Evolutionary conservation across 2,329 filamentous ascomycete species (phyloP).

Genomic region (Calonectria naviculata): DNA sequence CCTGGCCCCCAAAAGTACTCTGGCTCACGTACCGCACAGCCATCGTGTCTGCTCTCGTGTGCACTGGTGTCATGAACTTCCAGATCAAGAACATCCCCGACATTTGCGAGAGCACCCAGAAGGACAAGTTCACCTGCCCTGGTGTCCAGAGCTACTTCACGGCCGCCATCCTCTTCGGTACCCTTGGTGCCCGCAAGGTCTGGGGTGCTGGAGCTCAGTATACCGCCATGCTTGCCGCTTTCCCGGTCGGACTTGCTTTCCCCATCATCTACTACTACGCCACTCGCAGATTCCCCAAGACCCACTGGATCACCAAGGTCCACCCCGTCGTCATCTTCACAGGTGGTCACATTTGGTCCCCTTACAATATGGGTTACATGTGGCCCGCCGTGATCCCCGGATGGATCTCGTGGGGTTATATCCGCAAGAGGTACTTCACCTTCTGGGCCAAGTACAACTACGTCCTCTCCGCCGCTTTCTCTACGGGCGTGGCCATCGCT

Average conservation of each 20-base stretch:
- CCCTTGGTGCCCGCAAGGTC: slow-evolving; percentile 50
- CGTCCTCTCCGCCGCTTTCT: slow-evolving; percentile 59
- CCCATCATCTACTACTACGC: slow-evolving; percentile 51
- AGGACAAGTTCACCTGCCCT: slow-evolving; percentile 52
- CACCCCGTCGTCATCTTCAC: slow-evolving; percentile 58
- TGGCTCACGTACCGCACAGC: slow-evolving; percentile 15
- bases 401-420: slow-evolving; percentile 58
- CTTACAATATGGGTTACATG: slow-evolving; percentile 59
- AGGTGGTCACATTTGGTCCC: slow-evolving; percentile 54
- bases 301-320: slow-evolving; percentile 51
- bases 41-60: slow-evolving; percentile 48
- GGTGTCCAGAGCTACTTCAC: slow-evolving; percentile 52
- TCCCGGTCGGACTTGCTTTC: slow-evolving; percentile 51
- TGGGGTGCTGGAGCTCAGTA: slow-evolving; percentile 51
- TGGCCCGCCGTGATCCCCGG: slow-evolving; percentile 60
- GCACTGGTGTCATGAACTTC: slow-evolving; percentile 49
- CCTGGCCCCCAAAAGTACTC: no score
- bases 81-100: slow-evolving; percentile 37
- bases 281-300: slow-evolving; percentile 47
- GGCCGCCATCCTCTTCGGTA: slow-evolving; percentile 54
- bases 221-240: slow-evolving; percentile 49
- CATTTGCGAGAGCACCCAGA: slow-evolving; percentile 32
- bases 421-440: slow-evolving; percentile 54
- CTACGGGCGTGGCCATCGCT: slow-evolving; percentile 57
- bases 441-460: slow-evolving; percentile 65